Base-by-base conservation (phyloP, 331 rosid species). In the Pyrus hybrid region DNA sequence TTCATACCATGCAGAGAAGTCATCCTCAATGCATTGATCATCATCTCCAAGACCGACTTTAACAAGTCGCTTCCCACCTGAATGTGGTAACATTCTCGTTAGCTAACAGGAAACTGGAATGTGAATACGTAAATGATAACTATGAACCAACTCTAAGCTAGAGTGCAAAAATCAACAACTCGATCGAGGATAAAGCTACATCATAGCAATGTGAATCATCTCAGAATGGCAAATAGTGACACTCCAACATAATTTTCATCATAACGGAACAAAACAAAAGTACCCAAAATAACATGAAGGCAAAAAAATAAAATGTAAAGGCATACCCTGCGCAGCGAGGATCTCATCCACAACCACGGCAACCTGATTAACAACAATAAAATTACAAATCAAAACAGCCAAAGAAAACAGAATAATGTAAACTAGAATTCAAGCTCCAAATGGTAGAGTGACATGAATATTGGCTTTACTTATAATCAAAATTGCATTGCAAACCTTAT, bases 11-110 rank as follows among this genome's bases (percentile, higher is more conserved):
- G 99, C 99, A 68, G 93, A 74, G 85, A 95, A 95, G 86, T 95
- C 99, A 78, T 95, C 99, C 80, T 95, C 99, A 64, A 95, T 92
- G 85, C 97, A 95, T 72, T 95, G 99, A 78, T 95, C 99, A 76
- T 95, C 99, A 77, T 95, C 99, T 82, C 99, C 99, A 14, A 91
- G 96, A 75, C 98, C 99, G 83, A 92, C 81, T 43, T 82, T 83
- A 21, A 92, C 83, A 67, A 95, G 93, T 63, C 93, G 96, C 85
- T 95, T 89, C 0, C 87, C 99, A 60, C 98, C 99, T 95, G 87
- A 60, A 82, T 76, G 67, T 56, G 73, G 30, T 29, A 62, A 28
- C 62, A 63, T 20, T 13, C 12, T 20, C 1, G 47, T 74, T 26
- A 35, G 61, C 8, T 47, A 43, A 68, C 58, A 41, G 13, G 9